Evolutionary conservation across 179 eudicot genomes (phyloP).

Genomic region (Sideroxylon spinosum): DNA sequence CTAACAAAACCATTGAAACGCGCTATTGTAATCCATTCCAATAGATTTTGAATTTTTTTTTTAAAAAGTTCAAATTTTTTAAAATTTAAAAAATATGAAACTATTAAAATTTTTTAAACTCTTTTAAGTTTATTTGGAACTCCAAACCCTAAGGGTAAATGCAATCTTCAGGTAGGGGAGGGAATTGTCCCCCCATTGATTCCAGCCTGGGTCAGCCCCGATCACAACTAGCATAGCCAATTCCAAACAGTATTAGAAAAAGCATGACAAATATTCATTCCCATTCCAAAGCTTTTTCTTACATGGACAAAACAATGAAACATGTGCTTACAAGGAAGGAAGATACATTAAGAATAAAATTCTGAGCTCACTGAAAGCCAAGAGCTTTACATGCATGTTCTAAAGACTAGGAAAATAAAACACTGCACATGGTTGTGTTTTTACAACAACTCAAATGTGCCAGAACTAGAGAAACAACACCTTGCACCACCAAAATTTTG

Average conservation of each 20-base stretch:
- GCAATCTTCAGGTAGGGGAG: too few relatives aligned
- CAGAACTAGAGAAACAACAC: too few relatives aligned
- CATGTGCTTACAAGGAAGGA: conserved; percentile 19
- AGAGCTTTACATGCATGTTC: neutral
- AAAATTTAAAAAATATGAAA: too few relatives aligned
- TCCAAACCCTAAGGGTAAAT: too few relatives aligned
- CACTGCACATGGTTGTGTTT: conserved; percentile 44
- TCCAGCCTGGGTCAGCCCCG: too few relatives aligned
- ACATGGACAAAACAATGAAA: conserved; percentile 27
- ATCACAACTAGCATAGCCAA: neutral
- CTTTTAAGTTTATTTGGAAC: too few relatives aligned
- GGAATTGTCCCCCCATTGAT: too few relatives aligned
- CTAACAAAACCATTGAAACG: too few relatives aligned
- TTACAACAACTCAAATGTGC: conserved; percentile 35
- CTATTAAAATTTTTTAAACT: too few relatives aligned
- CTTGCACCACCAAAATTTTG: conserved; percentile 2
- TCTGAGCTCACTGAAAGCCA: neutral
- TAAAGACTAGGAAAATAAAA: neutral
- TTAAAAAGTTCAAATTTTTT: too few relatives aligned
- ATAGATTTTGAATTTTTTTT: too few relatives aligned
- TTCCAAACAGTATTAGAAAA: neutral
- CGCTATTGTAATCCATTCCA: too few relatives aligned
- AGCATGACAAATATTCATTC: neutral
- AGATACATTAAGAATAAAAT: neutral
- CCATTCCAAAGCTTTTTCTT: conserved; percentile 17